Evolutionary conservation across 1,284 basidiomycete genomes (phyloP).

Genomic region (Sporisorium scitamineum): DNA sequence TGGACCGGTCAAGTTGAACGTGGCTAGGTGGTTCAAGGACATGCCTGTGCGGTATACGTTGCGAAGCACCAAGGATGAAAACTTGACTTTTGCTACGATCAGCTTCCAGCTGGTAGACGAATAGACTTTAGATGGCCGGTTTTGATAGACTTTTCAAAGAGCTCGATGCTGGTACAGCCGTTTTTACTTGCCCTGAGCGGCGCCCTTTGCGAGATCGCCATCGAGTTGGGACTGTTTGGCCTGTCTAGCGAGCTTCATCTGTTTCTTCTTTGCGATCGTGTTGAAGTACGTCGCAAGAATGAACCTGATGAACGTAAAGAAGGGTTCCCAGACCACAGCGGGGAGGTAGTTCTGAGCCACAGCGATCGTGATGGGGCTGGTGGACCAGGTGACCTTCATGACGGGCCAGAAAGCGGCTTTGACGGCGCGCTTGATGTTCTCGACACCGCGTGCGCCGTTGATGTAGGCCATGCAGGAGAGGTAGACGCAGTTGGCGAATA

Average conservation of each 20-base stretch:
- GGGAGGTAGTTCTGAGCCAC: constrained; percentile 82
- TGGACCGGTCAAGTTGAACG: constrained; percentile 61
- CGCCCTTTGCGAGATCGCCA: constrained; percentile 51
- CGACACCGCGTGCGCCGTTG: constrained; percentile 79
- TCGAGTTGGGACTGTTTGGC: constrained; percentile 37
- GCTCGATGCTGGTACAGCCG: neutral
- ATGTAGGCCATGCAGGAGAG: constrained; percentile 85
- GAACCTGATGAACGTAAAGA: constrained; percentile 60
- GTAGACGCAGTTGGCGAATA: constrained; percentile 78
- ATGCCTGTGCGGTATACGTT: constrained; percentile 71
- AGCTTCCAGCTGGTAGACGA: constrained; percentile 70
- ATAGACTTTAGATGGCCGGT: constrained; percentile 7
- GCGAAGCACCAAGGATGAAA: constrained; percentile 67
- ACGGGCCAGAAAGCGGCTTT: constrained; percentile 81
- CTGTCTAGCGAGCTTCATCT: constrained; percentile 57
- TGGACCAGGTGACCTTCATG: constrained; percentile 80
- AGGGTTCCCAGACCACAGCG: constrained; percentile 68
- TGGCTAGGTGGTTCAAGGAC: constrained; percentile 60
- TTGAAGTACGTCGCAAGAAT: constrained; percentile 60
- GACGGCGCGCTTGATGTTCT: constrained; percentile 79
- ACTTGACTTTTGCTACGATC: constrained; percentile 69
- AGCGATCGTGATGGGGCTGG: constrained; percentile 78
- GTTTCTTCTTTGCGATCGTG: constrained; percentile 63
- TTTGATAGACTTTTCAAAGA: neutral
- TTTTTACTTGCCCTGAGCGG: constrained; percentile 50